These are phyloP conservation scores for Pulicaria dysenterica DNA, from an alignment of 129 eudicot genomes.

Conservation along the genomic window DNA sequence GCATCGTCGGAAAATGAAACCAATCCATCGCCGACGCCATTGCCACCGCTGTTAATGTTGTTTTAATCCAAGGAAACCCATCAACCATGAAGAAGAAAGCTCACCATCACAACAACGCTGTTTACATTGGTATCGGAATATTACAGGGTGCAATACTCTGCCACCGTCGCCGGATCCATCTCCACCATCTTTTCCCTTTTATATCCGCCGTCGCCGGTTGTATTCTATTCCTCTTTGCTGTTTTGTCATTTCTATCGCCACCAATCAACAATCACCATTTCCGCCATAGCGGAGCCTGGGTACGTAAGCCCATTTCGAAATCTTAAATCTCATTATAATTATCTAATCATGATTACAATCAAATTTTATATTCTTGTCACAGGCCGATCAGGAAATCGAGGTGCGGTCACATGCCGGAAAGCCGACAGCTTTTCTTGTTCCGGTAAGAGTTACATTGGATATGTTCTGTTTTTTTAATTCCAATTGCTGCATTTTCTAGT, in stretches of 20 bases:
- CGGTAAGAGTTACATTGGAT: constrained; percentile 39
- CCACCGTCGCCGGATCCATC: constrained; percentile 41
- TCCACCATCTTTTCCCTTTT: constrained; percentile 45
- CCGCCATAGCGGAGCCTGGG: constrained; percentile 12
- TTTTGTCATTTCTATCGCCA: constrained; percentile 54
- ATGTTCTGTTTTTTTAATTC: constrained; percentile 15
- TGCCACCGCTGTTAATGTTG: not conserved
- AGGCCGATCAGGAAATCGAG: constrained; percentile 34
- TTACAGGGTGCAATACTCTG: constrained; percentile 37
- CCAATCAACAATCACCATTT: constrained; percentile 46
- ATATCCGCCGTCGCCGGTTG: constrained; percentile 53
- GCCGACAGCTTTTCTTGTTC: constrained; percentile 43
- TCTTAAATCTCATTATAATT: not conserved
- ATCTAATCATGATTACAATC: not conserved
- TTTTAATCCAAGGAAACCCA: not conserved
- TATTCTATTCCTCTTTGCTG: constrained; percentile 44
- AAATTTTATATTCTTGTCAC: constrained; percentile 15
- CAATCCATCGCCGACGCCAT: not conserved
- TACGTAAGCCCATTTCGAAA: not conserved
- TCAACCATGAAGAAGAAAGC: constrained; percentile 47
- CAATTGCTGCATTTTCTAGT: constrained; percentile 11
- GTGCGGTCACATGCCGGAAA: constrained; percentile 37
- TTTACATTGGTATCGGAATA: constrained; percentile 33
- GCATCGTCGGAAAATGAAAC: constrained; percentile 7
- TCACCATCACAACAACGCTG: constrained; percentile 29